Evolutionary conservation across 2,329 filamentous ascomycete genomes (phyloP), one percentile per base, ranked within the genome.

Genomic region (Fusarium sp.): DNA sequence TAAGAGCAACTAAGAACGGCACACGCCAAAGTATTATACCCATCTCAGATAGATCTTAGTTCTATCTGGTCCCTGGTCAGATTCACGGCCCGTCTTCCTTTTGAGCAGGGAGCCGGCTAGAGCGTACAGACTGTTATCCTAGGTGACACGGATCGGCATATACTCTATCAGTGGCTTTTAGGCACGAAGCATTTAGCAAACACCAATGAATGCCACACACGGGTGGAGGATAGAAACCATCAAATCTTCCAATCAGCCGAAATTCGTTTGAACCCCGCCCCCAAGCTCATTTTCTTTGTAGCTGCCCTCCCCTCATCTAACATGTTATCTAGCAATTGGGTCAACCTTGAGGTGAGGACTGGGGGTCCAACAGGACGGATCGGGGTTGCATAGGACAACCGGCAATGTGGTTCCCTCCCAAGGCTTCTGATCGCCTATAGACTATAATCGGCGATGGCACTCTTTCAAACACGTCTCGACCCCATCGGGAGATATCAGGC

Each of bases 211-310:
- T 54, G 24, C 55, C 55, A 24, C 44, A 45, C 32, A 36, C 50
- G 59, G 56, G 61, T 71, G 62, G 52, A 45, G 69, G 72, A 75
- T 76, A 60, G 65, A 47, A 64, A 55, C 38, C 51, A 51, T 67
- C 52, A 60, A 42, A 64, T 30, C 62, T 41, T 39, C 28, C n/a
- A 45, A 36, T 57, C 48, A 30, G 51, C 66, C 48, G 45, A 56
- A 28, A 24, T 50, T 42, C 64, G 64, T 64, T 63, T 60, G 63
- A 74, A 64, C 65, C 64, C 71, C 57, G 65, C 48, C 39, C 42
- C 62, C 32, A 30, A 36, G 26, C 41, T n/a, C 59, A 54, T 44
- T 48, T 30, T 66, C 24, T 42, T 18, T 61, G 15, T 39, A 51
- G 58, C 38, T 38, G 44, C 41, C 68, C 68, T 34, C 61, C 48